A percentile compares a stretch with the other conserved stretches of the same genome.
These are phyloP conservation scores for Vitis rotundifolia DNA, from an alignment of 164 flowering plant genomes.

Conservation along the genomic window DNA sequence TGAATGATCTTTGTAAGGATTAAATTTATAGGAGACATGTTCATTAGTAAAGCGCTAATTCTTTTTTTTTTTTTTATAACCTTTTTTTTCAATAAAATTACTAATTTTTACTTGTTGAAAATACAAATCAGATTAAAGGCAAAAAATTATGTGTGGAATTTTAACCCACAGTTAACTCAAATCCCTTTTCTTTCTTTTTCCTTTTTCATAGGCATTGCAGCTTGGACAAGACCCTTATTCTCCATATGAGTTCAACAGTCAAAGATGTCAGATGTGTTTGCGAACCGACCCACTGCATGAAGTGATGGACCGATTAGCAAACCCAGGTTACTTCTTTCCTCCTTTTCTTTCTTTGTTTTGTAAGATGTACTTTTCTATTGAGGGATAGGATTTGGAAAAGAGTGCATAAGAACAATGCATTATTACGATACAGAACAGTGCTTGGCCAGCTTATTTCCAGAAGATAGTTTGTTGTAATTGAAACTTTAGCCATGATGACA, in stretches of 20 bases:
- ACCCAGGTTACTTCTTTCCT: conserved; percentile 53
- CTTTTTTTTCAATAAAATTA: no score
- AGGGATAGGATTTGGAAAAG: not conserved
- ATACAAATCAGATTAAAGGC: not conserved
- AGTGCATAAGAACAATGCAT: no score
- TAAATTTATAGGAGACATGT: not conserved
- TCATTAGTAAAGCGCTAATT: no score
- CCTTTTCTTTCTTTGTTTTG: conserved; percentile 2
- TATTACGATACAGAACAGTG: no score
- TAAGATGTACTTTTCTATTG: not conserved
- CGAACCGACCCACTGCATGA: conserved; percentile 79
- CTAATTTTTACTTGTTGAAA: not conserved
- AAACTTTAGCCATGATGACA: not conserved
- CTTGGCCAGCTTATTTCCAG: no score
- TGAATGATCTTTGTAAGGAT: not conserved
- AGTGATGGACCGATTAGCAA: conserved; percentile 87
- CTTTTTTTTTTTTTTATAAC: no score
- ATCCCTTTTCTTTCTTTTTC: not conserved
- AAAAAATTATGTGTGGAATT: not conserved
- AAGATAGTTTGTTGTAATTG: not conserved
- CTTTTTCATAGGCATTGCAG: conserved; percentile 65
- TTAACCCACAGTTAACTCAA: not conserved
- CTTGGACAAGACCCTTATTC: conserved; percentile 71
- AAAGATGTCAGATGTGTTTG: conserved; percentile 91
- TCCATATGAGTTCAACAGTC: conserved; percentile 56